Evolutionary conservation across 176 grass and related monocot species (phyloP), one percentile per base, ranked within the genome.

Genomic region (Tillandsia leiboldiana): DNA sequence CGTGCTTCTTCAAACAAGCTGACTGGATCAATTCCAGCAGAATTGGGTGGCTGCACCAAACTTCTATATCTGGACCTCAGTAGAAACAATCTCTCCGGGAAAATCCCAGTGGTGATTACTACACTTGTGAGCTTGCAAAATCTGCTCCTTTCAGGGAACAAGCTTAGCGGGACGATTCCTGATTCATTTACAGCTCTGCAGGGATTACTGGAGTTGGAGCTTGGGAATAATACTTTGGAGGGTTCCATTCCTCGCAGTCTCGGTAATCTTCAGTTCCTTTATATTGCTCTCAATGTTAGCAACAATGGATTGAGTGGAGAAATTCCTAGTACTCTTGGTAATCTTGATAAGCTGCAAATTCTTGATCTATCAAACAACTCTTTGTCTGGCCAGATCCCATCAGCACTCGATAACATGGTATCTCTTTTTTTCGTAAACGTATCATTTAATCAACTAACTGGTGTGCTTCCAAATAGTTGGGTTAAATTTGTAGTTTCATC

Each of bases 201-300:
- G 52, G 23, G 73, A 29, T 73, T 91, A 10, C 70, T 87, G 53
- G 81, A 91, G 75, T 26, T 91, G 67, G 74, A 87, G 9, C 76
- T 91, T 73, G 81, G 84, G 51, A 70, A 65, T 15, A 91, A 91
- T 71, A 26, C 20, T 78, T 53, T 91, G 52, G 75, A 87, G 53
- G 84, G 88, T 50, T 13, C 6, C 33, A 82, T 82, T 52, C 88
- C 88, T 29, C 2, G 0, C 27, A 91, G 78, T 66, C 49, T 87
- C 49, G 84, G 84, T 9, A 82, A 91, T 71, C 84, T 91, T 79
- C 80, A 77, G 2, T 84, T 79, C 70, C 73, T 87, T 9, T 87
- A 82, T 3, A 27, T 71, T 48, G 56, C 20, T 73, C 81, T 91
- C n/a, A 87, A 87, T 54, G 24, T 91, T 51, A 84, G 84, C 69